These are phyloP conservation scores for Chalaropsis ovoidea DNA, from an alignment of 2,329 filamentous ascomycete species.

Conservation along the genomic window DNA sequence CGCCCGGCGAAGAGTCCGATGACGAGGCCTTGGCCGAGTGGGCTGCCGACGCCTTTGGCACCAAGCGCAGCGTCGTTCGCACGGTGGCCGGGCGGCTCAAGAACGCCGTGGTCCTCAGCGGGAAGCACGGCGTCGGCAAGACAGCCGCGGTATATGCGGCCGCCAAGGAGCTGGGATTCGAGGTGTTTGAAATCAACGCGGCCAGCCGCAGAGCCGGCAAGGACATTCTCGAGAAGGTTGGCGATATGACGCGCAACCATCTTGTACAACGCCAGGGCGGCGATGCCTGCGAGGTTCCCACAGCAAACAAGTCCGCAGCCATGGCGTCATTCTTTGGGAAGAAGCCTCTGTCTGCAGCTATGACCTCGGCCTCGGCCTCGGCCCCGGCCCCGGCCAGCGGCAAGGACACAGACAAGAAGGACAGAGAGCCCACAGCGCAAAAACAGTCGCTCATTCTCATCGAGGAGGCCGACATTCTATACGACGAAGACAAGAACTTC, in stretches of 20 bases:
- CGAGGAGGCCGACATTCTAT: conserved; percentile 88
- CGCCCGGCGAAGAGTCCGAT: conserved; percentile 38
- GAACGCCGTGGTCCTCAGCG: conserved; percentile 81
- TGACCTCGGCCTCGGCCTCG: conserved; percentile 32
- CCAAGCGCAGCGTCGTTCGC: conserved; percentile 20
- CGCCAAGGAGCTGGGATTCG: conserved; percentile 82
- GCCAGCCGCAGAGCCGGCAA: conserved; percentile 74
- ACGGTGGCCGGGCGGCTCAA: conserved; percentile 39
- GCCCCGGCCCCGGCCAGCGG: conserved; percentile 32
- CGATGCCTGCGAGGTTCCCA: background rate
- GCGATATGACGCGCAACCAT: conserved; percentile 95
- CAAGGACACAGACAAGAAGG: conserved; percentile 31
- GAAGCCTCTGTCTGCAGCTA: conserved; percentile 27
- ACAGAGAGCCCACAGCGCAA: conserved; percentile 42
- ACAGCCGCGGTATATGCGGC: conserved; percentile 86
- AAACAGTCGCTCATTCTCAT: conserved; percentile 91
- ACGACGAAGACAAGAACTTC: conserved; percentile 92
- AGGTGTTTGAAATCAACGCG: conserved; percentile 89
- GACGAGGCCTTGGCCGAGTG: conserved; percentile 34
- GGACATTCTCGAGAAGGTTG: conserved; percentile 83
- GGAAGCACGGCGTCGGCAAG: conserved; percentile 83
- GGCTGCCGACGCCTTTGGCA: conserved; percentile 13
- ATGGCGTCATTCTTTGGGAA: conserved; percentile 27
- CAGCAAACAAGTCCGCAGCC: background rate
- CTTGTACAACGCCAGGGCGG: conserved; percentile 50